Evolutionary conservation across 1,284 basidiomycete species (phyloP).

Genomic region (Chalciporus sp.): DNA sequence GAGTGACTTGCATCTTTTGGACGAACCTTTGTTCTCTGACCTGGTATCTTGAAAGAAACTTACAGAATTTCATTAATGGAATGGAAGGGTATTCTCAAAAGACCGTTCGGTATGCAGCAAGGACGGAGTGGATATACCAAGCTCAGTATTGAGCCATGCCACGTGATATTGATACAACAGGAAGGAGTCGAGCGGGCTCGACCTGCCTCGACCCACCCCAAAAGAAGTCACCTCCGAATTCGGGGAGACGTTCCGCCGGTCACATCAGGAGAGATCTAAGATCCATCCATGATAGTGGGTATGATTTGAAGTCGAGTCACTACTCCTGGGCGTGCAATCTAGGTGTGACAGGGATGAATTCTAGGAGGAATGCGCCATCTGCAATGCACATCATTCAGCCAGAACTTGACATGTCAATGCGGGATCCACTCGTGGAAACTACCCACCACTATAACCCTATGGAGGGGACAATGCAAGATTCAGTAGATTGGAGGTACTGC

Average conservation of each 20-base stretch:
- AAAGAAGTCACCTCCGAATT: neutral
- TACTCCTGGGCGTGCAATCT: neutral
- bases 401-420: conserved; percentile 13
- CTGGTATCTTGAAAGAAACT: conserved; percentile 3
- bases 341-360: neutral
- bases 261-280: conserved; percentile 10
- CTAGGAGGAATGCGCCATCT: conserved; percentile 2
- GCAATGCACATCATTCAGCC: conserved; percentile 8
- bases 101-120: neutral
- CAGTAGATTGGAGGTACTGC: conserved; percentile 17
- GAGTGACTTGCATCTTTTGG: conserved; percentile 4
- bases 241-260: neutral
- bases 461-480: conserved; percentile 29
- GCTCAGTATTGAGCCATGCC: neutral
- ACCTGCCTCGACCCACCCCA: conserved; percentile 1
- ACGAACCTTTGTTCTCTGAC: conserved; percentile 2
- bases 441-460: conserved; percentile 20
- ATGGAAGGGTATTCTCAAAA: neutral
- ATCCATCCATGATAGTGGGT: conserved; percentile 1
- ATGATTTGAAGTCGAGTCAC: conserved; percentile 13
- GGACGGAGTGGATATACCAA: neutral
- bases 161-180: conserved; percentile 6
- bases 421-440: conserved; percentile 11
- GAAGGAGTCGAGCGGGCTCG: neutral
- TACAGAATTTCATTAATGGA: conserved; percentile 9